Evolutionary conservation across 192 early-diverging fungal species (phyloP), one percentile per base, ranked within the genome.

Genomic region (Coemansia sp.): DNA sequence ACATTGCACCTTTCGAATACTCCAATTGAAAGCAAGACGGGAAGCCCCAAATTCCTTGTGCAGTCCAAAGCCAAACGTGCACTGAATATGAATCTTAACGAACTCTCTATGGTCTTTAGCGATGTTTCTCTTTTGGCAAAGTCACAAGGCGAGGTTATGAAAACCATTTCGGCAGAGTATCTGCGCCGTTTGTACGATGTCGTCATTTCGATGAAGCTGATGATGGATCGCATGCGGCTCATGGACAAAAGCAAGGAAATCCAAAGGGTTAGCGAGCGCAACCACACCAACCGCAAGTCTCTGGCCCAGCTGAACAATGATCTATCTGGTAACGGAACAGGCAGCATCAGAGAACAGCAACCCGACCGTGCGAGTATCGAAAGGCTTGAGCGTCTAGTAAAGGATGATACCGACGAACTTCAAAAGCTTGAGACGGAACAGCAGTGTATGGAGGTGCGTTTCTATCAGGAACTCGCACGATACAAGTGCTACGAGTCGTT

Each of bases 401-500:
- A 62, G 16, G 80, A 83, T 4, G 80, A 83, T 39, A 60, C 71
- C 2, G 65, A 65, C 7, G 80, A 83, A 65, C 81, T 79, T 40
- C 60, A 64, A 22, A 69, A 59, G 53, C 70, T 84, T 46, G 74
- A 84, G 57, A 54, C 32, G 38, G 81, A 84, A 77, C 81, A 79
- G 65, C 69, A 67, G 54, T 69, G 76, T 43, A 79, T 84, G 39
- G 73, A 79, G 44, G 32, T 73, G 61, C 72, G 81, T 13, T 84
- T 84, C 65, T 79, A 79, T 73, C 76, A 73, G 50, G 81, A 84
- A 68, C 70, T 84, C 39, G 77, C 76, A 4, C 66, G 77, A 41
- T 84, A 84, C 74, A 73, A 65, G 61, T 76, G 81, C 73, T 79
- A 79, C 70, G 76, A 79, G 62, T 69, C 73, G 64, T 84, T 84